These are phyloP conservation scores for Leccinum olivaceopallidum DNA, from an alignment of 768 basidiomycete genomes.

Conservation along the genomic window DNA sequence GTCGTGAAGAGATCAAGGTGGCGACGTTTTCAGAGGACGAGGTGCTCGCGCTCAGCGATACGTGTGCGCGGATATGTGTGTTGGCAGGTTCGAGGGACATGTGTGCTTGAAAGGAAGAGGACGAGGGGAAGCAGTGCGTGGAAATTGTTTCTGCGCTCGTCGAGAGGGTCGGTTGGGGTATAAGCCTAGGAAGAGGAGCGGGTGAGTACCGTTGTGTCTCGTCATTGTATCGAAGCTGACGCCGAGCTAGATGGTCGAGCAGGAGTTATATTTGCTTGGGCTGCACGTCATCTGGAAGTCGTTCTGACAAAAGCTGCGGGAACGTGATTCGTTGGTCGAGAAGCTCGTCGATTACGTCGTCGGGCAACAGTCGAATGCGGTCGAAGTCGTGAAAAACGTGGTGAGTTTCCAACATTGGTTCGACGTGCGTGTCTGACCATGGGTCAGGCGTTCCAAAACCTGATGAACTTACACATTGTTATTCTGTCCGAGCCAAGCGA, in stretches of 20 bases:
- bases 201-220: conserved; percentile 47
- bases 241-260: conserved; percentile 40
- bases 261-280: no score
- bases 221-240: neutral
- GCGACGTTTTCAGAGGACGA: conserved; percentile 86
- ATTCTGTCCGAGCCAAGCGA: conserved; percentile 55
- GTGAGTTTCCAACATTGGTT: no score
- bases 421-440: no score
- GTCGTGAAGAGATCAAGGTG: conserved; percentile 81
- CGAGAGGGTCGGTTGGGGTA: conserved; percentile 83
- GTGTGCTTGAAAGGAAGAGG: conserved; percentile 82
- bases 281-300: no score
- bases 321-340: no score
- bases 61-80: conserved; percentile 40
- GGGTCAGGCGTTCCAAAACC: no score
- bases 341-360: no score
- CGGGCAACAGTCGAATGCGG: no score
- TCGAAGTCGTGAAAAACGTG: no score
- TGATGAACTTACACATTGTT: no score
- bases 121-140: conserved; percentile 88
- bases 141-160: conserved; percentile 87
- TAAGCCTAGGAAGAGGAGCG: conserved; percentile 72
- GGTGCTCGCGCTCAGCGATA: conserved; percentile 63
- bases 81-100: conserved; percentile 61
- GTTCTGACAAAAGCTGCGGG: no score